These are phyloP conservation scores for Starmerella geochares DNA, from an alignment of 805 yeast genomes.

Conservation along the genomic window DNA sequence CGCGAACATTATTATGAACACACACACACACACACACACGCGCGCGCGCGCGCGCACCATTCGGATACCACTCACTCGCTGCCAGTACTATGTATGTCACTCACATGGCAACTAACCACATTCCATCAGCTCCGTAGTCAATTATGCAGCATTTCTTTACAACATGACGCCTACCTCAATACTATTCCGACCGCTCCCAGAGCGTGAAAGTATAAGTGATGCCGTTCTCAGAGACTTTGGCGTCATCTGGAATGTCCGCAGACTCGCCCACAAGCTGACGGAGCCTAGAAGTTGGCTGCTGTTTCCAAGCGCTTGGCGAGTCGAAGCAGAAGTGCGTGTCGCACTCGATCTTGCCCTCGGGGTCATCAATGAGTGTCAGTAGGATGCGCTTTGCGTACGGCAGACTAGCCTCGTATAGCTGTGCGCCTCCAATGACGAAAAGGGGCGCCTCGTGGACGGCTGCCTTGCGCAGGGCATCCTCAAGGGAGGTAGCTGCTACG, in stretches of 20 bases:
- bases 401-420: conserved; percentile 56
- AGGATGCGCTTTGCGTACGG: conserved; percentile 45
- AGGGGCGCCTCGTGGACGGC: conserved; percentile 3
- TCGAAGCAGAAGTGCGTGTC: conserved; percentile 54
- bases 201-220: conserved; percentile 51
- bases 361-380: conserved; percentile 54
- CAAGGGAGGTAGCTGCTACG: conserved; percentile 36
- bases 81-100: too few relatives aligned
- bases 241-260: conserved; percentile 24
- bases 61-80: too few relatives aligned
- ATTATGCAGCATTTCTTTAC: too few relatives aligned
- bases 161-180: too few relatives aligned
- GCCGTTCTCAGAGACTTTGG: conserved; percentile 37
- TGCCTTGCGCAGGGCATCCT: conserved; percentile 34
- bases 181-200: conserved; percentile 31
- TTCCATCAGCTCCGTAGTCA: too few relatives aligned
- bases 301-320: conserved; percentile 27
- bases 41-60: neutral
- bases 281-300: conserved; percentile 33
- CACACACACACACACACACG: neutral
- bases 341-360: conserved; percentile 38
- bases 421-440: conserved; percentile 88
- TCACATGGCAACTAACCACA: too few relatives aligned
- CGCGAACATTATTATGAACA: neutral
- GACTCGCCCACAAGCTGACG: conserved; percentile 33